Evolutionary conservation across 2,329 filamentous ascomycete species (phyloP), one percentile per base, ranked within the genome.

Genomic region (Pseudocercospora macadamiae): DNA sequence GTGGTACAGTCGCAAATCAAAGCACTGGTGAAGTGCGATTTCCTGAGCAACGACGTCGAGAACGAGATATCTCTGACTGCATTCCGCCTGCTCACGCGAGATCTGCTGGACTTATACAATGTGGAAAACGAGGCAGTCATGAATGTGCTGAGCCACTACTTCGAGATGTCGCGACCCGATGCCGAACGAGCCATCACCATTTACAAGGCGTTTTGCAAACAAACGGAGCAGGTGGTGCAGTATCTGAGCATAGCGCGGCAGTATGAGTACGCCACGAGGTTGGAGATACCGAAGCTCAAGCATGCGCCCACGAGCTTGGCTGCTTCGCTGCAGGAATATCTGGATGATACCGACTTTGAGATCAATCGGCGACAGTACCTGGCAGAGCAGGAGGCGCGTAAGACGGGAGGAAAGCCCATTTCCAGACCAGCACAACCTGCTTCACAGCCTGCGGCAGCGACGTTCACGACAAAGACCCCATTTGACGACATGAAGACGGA

Each of bases 41-140:
- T 97, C 52, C 84, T 97, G 71, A 88, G 91, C 51, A 86, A 88
- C 64, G 95, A 97, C 68, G 87, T 90, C 6, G 93, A 97, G 73
- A 99, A 97, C 72, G 95, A 99, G 75, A 97, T 99, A 67, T 96
- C 92, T 8, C 83, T 97, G 66, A 96, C 91, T 8, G 93, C 96
- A 25, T 99, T 97, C 73, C 86, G 95, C 59, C 81, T 99, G 63
- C 80, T 99, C 54, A 96, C 96, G 18, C 82, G 96, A 69, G 95
- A 99, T 74, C 81, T 99, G 34, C 77, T 99, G 61, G 87, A 90
- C 12, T 80, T 99, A 55, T 99, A 96, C 78, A 92, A 96, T 70
- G 91, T 95, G 47, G 89, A 97, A 77, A 99, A 99, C 72, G 92
- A 97, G 76, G 95, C 91, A 49, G 90, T 96, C 72, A 99, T 99